Evolutionary conservation across 768 basidiomycete species (phyloP).

Genomic region (Boletus eberwhitei): DNA sequence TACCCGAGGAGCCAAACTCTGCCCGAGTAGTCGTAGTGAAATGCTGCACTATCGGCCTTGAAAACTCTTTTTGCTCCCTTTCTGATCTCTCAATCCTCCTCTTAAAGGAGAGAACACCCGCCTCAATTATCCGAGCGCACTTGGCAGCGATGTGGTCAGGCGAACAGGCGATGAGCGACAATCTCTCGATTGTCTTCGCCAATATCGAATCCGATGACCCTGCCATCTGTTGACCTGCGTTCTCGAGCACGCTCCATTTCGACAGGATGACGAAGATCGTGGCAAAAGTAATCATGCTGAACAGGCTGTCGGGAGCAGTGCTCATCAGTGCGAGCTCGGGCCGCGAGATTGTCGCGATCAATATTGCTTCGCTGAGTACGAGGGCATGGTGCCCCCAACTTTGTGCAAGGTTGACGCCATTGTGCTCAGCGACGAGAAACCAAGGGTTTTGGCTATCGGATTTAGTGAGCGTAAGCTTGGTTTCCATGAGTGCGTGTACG

Average conservation of each 20-base stretch:
- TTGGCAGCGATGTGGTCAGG: constrained; percentile 41
- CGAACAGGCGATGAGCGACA: constrained; percentile 34
- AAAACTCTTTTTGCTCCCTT: constrained; percentile 18
- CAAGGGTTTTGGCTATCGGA: constrained; percentile 23
- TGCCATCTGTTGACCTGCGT: constrained; percentile 31
- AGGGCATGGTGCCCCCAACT: constrained; percentile 40
- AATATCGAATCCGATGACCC: constrained; percentile 40
- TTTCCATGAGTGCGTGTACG: constrained; percentile 34
- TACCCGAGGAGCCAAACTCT: constrained; percentile 15
- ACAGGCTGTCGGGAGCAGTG: constrained; percentile 41
- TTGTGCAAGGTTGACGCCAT: constrained; percentile 33
- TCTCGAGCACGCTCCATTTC: constrained; percentile 41
- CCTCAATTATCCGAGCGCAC: constrained; percentile 40
- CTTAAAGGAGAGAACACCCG: constrained; percentile 30
- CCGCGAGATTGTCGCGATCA: constrained; percentile 34
- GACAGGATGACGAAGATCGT: constrained; percentile 41
- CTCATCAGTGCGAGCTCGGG: constrained; percentile 35
- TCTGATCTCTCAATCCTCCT: constrained; percentile 26
- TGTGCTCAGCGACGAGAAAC: constrained; percentile 32
- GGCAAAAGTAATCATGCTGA: constrained; percentile 41
- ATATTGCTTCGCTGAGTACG: constrained; percentile 35
- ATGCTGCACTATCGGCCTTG: constrained; percentile 19
- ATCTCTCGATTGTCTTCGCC: constrained; percentile 32
- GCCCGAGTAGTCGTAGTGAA: constrained; percentile 17
- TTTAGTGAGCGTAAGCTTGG: constrained; percentile 21